These are phyloP conservation scores for Volvox carteri DNA, from an alignment of 163 green algal genomes.

Conservation along the genomic window DNA sequence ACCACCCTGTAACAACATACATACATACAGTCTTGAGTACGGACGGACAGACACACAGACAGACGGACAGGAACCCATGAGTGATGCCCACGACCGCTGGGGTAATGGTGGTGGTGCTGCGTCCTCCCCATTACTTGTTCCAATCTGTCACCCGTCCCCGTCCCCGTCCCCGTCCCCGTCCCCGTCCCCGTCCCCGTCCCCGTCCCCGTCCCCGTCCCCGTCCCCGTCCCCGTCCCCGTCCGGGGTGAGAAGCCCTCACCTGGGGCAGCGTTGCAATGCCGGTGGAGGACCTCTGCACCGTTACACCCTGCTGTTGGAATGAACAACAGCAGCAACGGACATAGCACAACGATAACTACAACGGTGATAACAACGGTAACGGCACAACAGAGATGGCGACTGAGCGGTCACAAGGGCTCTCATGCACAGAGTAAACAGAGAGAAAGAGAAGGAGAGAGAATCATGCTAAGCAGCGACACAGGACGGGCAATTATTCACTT, in stretches of 20 bases:
- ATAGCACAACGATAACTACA: not conserved
- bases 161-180: too few relatives aligned
- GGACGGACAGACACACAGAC: not conserved
- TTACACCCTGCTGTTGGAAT: not conserved
- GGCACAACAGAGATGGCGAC: not conserved
- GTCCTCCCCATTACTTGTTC: not conserved
- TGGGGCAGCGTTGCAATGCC: conserved; percentile 21
- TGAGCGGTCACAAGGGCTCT: not conserved
- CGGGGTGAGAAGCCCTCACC: not conserved
- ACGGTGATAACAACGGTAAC: not conserved
- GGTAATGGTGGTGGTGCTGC: not conserved
- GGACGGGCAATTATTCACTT: too few relatives aligned
- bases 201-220: too few relatives aligned
- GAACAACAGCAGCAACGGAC: too few relatives aligned
- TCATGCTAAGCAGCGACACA: not conserved
- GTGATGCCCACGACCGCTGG: too few relatives aligned
- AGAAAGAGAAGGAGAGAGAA: not conserved
- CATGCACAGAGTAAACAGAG: not conserved
- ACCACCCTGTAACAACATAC: too few relatives aligned
- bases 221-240: not conserved
- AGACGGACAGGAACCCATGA: not conserved
- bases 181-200: too few relatives aligned
- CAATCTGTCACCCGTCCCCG: not conserved
- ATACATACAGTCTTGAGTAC: not conserved
- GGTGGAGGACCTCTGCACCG: not conserved